Base-by-base conservation (phyloP, 441 rosid genomes). In the Arabidopsis lyrata region DNA sequence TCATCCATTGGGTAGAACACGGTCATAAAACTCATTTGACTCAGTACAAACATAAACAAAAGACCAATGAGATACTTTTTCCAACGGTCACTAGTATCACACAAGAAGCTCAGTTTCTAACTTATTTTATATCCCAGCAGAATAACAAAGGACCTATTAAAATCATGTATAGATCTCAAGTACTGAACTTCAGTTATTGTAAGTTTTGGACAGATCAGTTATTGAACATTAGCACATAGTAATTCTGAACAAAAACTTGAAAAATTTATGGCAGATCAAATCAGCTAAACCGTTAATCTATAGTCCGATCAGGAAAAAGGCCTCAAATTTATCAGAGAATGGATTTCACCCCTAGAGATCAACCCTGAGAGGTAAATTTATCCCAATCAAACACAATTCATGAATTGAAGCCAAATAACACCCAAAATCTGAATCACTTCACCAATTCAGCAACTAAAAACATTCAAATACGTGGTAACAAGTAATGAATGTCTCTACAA, bases 1-100 rank as follows among this genome's bases (percentile, higher is more conserved):
- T 62, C 64, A 66, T 57, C 62, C 59, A 77, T 49, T 42, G 11
- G n/a, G 55, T 32, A 74, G 64, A 56, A 56, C 8, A 53, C 70
- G 16, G 22, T 64, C 50, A 70, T 14, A 48, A 35, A 73, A 8
- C 49, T 9, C 45, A 53, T 31, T 29, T 22, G 45, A 35, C 15
- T 60, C 49, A 3, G 29, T 54, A 68, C 39, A 56, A 61, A 61
- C 79, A 68, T 24, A 54, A 62, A 45, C 13, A 61, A 63, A 47
- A 56, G 15, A 70, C 14, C 55, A n/a, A 6, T 14, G 12, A 45
- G 20, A 68, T 18, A 35, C 38, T 13, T 50, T 35, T 18, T 18
- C 42, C 44, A 53, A 45, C 27, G 2, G 35, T 44, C 1, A n/a
- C 53, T 32, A n/a, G 60, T 32, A 34, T 20, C 39, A 35, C 48